Percentiles rank a stretch among this genome's conserved stretches.
Conservation (phyloP, 306 rosid genomes). For the Vigna trinervia region DNA sequence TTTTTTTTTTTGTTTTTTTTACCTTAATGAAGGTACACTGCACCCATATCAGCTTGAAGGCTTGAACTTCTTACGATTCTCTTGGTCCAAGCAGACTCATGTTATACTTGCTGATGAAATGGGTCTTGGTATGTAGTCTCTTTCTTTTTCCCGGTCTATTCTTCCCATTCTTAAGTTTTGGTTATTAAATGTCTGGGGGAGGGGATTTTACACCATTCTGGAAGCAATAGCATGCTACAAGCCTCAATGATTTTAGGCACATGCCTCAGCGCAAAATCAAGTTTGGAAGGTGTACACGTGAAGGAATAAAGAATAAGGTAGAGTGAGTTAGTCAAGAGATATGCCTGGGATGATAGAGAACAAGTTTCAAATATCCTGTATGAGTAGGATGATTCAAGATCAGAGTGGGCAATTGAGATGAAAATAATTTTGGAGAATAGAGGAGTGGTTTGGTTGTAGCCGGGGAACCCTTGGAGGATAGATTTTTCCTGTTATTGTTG, state of each 20-base stretch:
- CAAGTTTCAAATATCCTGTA: background rate
- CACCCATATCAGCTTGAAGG: constrained; percentile 99
- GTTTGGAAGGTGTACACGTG: background rate
- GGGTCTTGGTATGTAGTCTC: constrained; percentile 85
- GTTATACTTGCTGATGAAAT: constrained; percentile 99
- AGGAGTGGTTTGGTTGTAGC: background rate
- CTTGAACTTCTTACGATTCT: constrained; percentile 90
- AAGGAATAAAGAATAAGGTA: background rate
- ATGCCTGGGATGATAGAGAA: background rate
- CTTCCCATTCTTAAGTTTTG: constrained; percentile 25
- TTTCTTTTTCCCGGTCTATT: constrained; percentile 32
- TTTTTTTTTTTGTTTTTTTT: constrained; percentile 39
- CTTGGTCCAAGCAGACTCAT: constrained; percentile 99
- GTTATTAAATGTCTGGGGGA: constrained; percentile 3
- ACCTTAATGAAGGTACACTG: constrained; percentile 68
- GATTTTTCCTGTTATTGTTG: background rate
- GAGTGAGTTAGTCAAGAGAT: background rate
- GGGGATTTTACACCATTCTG: background rate
- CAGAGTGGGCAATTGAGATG: background rate
- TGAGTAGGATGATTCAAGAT: background rate
- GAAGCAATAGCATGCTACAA: constrained; percentile 14
- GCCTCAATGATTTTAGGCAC: background rate
- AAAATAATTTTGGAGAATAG: background rate
- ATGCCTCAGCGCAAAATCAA: background rate
- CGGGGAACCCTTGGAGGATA: background rate